A percentile compares a stretch with the other conserved stretches of the same genome.
Conservation (phyloP, 2,329 filamentous ascomycete genomes). For the Penicillium capsulatum region DNA sequence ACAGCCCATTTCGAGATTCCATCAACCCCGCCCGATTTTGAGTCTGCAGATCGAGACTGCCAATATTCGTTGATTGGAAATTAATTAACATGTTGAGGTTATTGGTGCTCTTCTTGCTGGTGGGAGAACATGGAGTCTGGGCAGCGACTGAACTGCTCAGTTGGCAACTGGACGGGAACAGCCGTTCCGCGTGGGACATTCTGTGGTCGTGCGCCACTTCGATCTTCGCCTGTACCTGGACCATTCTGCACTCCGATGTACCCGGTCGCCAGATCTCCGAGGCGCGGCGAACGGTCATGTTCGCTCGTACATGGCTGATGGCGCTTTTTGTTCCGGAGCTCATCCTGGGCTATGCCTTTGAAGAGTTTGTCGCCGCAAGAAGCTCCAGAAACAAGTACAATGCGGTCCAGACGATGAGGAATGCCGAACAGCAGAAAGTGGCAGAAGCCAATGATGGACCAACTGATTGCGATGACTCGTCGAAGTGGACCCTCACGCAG, state of each 20-base stretch:
- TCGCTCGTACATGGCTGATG: not conserved
- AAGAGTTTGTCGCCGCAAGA: not conserved
- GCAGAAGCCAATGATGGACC: not conserved
- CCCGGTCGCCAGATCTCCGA: not conserved
- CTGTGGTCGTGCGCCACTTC: slow-evolving; percentile 15
- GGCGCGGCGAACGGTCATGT: not conserved
- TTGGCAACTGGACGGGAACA: slow-evolving; percentile 11
- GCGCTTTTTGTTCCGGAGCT: slow-evolving; percentile 9
- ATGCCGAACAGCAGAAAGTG: too few relatives aligned
- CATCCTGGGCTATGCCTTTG: slow-evolving; percentile 1
- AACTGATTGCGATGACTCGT: not conserved
- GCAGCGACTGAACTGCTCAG: slow-evolving; percentile 7
- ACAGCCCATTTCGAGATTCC: too few relatives aligned
- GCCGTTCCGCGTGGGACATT: slow-evolving; percentile 16
- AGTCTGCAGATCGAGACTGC: too few relatives aligned
- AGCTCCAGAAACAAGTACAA: too few relatives aligned
- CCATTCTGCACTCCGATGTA: slow-evolving; percentile 10
- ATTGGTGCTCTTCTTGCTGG: not conserved
- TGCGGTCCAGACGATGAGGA: not conserved
- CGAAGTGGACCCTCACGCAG: slow-evolving; percentile 2
- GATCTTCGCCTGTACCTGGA: slow-evolving; percentile 19
- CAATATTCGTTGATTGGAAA: too few relatives aligned
- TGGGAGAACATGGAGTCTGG: not conserved
- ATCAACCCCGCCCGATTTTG: too few relatives aligned
- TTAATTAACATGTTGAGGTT: not conserved